Evolutionary conservation across 1,284 basidiomycete species (phyloP), one percentile per base, ranked within the genome.

Genomic region (Phellopilus nigrolimitatus): DNA sequence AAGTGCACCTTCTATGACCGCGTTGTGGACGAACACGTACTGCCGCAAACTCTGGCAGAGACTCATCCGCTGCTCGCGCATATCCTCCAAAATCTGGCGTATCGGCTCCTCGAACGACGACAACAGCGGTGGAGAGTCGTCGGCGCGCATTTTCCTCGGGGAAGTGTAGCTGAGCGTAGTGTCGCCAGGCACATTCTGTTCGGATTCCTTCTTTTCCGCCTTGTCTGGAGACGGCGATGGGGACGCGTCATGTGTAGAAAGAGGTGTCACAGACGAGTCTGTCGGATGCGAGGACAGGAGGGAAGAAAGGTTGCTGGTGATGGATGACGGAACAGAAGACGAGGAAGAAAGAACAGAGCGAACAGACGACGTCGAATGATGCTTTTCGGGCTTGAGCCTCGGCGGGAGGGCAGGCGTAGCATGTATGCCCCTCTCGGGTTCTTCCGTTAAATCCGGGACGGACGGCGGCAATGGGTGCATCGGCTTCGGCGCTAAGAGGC

Each of bases 31-130:
- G 64, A 94, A 95, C 19, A 94, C 82, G 62, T 92, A 95, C 69
- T 95, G 91, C 54, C 91, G 72, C 61, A 94, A 68, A 62, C 84
- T 91, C 72, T 93, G 91, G 60, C 91, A 92, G 53, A 95, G 67
- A 61, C 88, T 91, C 91, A 95, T 95, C 45, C 91, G 72, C 68
- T 95, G 91, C 63, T 92, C 83, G 43, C 91, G 78, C 87, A 95
- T 92, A 61, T 91, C 89, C 65, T 90, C 87, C 24, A 95, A 71
- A 2, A 94, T 78, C 50, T 82, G 75, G 61, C 77, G 78, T 34
- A 95, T 78, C 3, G 91, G 91, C 53, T 90, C 83, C 30, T 78
- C 71, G 58, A 85, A 80, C 22, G 73, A 69, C 38, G 78, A 79
- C 46, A 93, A 64, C 27, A 76, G 67, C 10, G 77, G 74, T 1